Evolutionary conservation across 2,329 filamentous ascomycete genomes (phyloP), one percentile per base, ranked within the genome.

Genomic region (Daldinia sp.): DNA sequence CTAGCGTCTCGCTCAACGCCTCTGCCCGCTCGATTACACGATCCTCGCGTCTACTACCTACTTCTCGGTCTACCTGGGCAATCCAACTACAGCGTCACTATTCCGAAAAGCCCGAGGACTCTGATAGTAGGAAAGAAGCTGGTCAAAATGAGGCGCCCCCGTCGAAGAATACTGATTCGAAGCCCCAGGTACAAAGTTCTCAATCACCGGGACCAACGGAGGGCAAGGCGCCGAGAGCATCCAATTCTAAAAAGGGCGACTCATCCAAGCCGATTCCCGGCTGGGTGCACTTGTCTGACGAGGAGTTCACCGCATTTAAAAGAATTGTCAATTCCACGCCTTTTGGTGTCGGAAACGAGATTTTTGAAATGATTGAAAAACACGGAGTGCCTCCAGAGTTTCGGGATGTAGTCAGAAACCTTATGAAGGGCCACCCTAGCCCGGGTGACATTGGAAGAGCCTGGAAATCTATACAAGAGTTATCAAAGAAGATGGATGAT

Each of bases 121-220:
- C 56, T 29, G 50, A 67, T 9, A 47, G 59, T 15, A 39, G 25
- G 27, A 30, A 61, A 10, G 64, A 48, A 29, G 4, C 19, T 10
- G 10, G 27, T 6, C 43, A 57, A 39, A 48, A 62, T 17, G 47
- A 23, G 15, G 45, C 27, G 4, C 48, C 53, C 21, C 34, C 23
- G n/a, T 32, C 41, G 25, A 63, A 70, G 48, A 29, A 47, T 11
- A 8, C 55, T 30, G 25, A 51, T 2, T 59, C 63, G 2, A 63
- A 72, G 17, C 72, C 73, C 10, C 56, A 72, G 53, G 32, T 73
- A 19, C 66, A 76, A 60, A 74, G 61, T 50, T 66, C 70, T 10
- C 61, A 63, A 21, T 74, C 73, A 15, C 73, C 73, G 4, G 73
- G 73, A 15, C 73, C 74, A 13, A 63, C 70, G 3, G 65, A 72